Conservation (phyloP, 2,329 filamentous ascomycete genomes). For the Fonsecaea erecta region DNA sequence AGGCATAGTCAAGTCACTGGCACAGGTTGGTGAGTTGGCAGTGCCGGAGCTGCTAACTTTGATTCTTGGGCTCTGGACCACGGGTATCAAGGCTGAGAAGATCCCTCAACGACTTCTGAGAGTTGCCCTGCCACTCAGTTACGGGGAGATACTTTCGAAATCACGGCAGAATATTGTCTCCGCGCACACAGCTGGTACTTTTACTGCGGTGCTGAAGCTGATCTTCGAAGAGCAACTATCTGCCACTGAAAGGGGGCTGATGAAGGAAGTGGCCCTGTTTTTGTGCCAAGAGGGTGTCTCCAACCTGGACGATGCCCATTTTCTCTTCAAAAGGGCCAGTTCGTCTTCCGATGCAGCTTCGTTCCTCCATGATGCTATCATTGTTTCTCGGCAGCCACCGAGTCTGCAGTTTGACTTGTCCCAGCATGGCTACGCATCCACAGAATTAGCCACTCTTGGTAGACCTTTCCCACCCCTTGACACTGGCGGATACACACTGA, state of each 20-base stretch:
- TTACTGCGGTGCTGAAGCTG: conserved; percentile 68
- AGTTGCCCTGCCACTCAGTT: conserved; percentile 68
- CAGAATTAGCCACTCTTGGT: conserved; percentile 86
- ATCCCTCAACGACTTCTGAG: conserved; percentile 30
- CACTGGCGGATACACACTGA: conserved; percentile 83
- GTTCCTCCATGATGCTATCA: conserved; percentile 75
- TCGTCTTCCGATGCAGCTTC: conserved; percentile 61
- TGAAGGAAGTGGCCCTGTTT: conserved; percentile 68
- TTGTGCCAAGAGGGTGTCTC: conserved; percentile 78
- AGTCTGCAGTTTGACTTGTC: conserved; percentile 95
- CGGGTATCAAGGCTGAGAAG: conserved; percentile 16
- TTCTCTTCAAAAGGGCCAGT: conserved; percentile 66
- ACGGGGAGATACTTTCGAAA: conserved; percentile 61
- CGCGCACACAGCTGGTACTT: conserved; percentile 72
- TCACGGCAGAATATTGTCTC: conserved; percentile 72
- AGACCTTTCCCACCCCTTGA: conserved; percentile 81
- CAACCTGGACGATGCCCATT: conserved; percentile 79
- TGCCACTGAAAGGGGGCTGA: conserved; percentile 60
- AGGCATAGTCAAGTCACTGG: conserved; percentile 30
- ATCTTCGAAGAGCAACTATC: conserved; percentile 64
- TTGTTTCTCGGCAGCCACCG: conserved; percentile 74
- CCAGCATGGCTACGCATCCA: conserved; percentile 81
- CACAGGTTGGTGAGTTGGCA: conserved; percentile 30
- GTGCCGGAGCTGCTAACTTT: conserved; percentile 38
- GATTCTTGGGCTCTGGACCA: conserved; percentile 36